phyloP scores from a whole-genome alignment of 495 filamentous ascomycete genomes.

The Chaetomium cochliodes region DNA sequence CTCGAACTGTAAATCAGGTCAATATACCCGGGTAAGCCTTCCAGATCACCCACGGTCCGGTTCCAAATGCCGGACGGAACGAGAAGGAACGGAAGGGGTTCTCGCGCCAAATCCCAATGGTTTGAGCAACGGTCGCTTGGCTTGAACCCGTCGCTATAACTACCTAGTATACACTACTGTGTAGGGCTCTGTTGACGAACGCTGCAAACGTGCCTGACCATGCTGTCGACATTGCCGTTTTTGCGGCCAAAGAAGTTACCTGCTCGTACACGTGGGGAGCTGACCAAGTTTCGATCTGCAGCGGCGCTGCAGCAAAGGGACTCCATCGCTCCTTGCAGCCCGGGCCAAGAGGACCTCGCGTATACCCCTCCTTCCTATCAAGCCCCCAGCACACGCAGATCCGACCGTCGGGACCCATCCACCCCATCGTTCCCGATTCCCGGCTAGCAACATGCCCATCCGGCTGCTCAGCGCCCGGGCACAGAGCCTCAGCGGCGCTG shows the following conservation, averaged over 20 bases:
- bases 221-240: not conserved
- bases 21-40: conserved; percentile 32
- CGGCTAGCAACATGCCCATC: no score
- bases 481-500: conserved; percentile 11
- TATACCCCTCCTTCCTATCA: conserved; percentile 24
- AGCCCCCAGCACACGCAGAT: conserved; percentile 26
- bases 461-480: not conserved
- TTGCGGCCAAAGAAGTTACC: conserved; percentile 9
- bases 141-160: not conserved
- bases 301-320: not conserved
- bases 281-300: conserved; percentile 11
- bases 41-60: conserved; percentile 24
- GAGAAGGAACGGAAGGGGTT: not conserved
- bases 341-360: not conserved
- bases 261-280: conserved; percentile 18
- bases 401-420: not conserved
- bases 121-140: not conserved
- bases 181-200: not conserved
- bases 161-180: no score
- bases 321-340: conserved; percentile 9
- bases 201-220: no score
- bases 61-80: conserved; percentile 13
- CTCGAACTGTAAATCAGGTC: conserved; percentile 25
- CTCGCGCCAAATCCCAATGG: not conserved
- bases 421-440: not conserved